Percentiles rank a stretch among this genome's conserved stretches.
These are phyloP conservation scores for Rusavskia elegans DNA, from an alignment of 495 filamentous ascomycete genomes.

Conservation along the genomic window DNA sequence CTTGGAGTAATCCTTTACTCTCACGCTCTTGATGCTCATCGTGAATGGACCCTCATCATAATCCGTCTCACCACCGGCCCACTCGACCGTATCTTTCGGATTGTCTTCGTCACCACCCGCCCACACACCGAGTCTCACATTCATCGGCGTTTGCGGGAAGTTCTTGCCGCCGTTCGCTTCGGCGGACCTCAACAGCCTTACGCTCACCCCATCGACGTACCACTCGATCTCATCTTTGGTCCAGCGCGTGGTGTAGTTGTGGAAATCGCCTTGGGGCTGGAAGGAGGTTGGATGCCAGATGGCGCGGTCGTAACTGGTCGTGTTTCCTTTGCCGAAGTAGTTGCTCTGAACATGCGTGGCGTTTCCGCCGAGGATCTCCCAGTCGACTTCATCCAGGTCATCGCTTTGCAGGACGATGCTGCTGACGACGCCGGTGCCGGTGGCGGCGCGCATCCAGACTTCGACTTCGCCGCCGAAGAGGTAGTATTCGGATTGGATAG, in stretches of 20 bases:
- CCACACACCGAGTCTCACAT: constrained; percentile 77
- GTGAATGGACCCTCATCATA: constrained; percentile 58
- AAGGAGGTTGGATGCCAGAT: constrained; percentile 40
- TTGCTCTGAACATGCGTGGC: constrained; percentile 63
- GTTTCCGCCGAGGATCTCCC: constrained; percentile 45
- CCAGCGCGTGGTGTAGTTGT: constrained; percentile 91
- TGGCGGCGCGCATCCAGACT: constrained; percentile 51
- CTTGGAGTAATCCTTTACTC: constrained; percentile 49
- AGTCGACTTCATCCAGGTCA: constrained; percentile 87
- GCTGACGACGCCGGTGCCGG: constrained; percentile 61
- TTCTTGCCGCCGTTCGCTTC: constrained; percentile 44
- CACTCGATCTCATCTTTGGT: constrained; percentile 59
- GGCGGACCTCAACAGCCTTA: constrained; percentile 45
- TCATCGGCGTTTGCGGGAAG: constrained; percentile 87
- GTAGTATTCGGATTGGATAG: constrained; percentile 59
- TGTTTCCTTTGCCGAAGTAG: constrained; percentile 87
- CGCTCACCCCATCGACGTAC: constrained; percentile 55
- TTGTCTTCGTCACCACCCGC: constrained; percentile 66
- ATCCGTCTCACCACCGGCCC: constrained; percentile 68
- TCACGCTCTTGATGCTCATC: constrained; percentile 57
- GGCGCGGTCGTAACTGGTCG: constrained; percentile 52
- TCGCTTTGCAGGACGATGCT: constrained; percentile 81
- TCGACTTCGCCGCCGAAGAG: constrained; percentile 76
- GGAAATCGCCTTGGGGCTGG: constrained; percentile 45
- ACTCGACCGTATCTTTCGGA: constrained; percentile 39